A percentile compares a stretch with the other conserved stretches of the same genome.
Conservation (phyloP, 257 asterid species). For the Forsythia suspensa region DNA sequence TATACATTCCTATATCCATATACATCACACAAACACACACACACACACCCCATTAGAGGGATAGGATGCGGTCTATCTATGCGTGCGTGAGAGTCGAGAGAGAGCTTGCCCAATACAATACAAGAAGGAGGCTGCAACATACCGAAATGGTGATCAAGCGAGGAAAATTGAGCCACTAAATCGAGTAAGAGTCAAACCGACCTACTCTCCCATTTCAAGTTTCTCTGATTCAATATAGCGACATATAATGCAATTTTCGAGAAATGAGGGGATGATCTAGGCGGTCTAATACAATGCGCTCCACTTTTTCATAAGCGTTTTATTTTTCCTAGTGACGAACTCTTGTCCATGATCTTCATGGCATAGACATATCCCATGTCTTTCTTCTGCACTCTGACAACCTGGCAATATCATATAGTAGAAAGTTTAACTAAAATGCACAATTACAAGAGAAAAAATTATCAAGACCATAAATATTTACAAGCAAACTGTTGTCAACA, state of each 20-base stretch:
- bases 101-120: too few relatives aligned
- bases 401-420: slow-evolving; percentile 46
- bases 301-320: slow-evolving; percentile 88
- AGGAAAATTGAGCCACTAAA: not conserved
- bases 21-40: too few relatives aligned
- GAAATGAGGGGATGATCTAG: slow-evolving; percentile 63
- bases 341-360: slow-evolving; percentile 28
- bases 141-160: not conserved
- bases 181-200: not conserved
- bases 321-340: slow-evolving; percentile 95
- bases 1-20: too few relatives aligned
- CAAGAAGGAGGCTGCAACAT: not conserved
- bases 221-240: too few relatives aligned
- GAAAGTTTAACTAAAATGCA: not conserved
- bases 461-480: not conserved
- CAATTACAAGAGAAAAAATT: not conserved
- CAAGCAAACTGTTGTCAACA: not conserved
- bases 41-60: too few relatives aligned
- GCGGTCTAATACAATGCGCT: slow-evolving; percentile 84
- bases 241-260: too few relatives aligned
- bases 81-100: too few relatives aligned
- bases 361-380: slow-evolving; percentile 76
- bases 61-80: too few relatives aligned
- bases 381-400: slow-evolving; percentile 93
- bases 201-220: not conserved